Evolutionary conservation across 176 grass and related monocot species (phyloP).

Genomic region (Tillandsia fasciculata): DNA sequence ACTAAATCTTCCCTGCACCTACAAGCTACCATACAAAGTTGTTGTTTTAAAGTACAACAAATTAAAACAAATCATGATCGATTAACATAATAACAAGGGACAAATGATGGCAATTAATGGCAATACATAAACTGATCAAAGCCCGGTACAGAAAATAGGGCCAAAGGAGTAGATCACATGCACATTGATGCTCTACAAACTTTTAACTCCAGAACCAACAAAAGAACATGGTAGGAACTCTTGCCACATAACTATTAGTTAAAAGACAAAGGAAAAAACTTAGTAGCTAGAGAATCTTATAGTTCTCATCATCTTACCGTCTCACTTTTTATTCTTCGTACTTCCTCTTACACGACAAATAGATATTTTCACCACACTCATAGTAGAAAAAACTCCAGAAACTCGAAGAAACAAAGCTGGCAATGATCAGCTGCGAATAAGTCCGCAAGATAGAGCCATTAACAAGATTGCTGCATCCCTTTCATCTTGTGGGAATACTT

Average conservation of each 20-base stretch:
- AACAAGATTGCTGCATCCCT: constrained; percentile 88
- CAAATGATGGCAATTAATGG: background rate
- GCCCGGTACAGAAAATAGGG: constrained; percentile 4
- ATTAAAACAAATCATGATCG: no score
- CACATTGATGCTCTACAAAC: constrained; percentile 4
- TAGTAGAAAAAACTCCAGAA: background rate
- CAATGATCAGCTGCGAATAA: constrained; percentile 53
- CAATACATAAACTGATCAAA: background rate
- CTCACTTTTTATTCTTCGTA: constrained; percentile 14
- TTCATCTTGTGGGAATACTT: constrained; percentile 55
- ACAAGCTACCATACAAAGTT: no score
- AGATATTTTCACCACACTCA: constrained; percentile 1
- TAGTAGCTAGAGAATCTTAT: background rate
- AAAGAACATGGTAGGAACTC: constrained; percentile 9
- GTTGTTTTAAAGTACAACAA: no score
- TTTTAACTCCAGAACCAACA: background rate
- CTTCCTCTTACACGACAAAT: constrained; percentile 15
- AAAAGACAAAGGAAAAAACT: constrained; percentile 1
- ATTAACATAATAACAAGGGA: background rate
- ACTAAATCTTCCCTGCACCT: no score
- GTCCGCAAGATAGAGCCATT: constrained; percentile 79
- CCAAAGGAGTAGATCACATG: background rate
- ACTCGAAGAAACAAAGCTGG: background rate
- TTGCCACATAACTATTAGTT: constrained; percentile 6
- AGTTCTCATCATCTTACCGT: constrained; percentile 4